Conservation (phyloP, 2,329 filamentous ascomycete genomes). For the Fusarium concolor region DNA sequence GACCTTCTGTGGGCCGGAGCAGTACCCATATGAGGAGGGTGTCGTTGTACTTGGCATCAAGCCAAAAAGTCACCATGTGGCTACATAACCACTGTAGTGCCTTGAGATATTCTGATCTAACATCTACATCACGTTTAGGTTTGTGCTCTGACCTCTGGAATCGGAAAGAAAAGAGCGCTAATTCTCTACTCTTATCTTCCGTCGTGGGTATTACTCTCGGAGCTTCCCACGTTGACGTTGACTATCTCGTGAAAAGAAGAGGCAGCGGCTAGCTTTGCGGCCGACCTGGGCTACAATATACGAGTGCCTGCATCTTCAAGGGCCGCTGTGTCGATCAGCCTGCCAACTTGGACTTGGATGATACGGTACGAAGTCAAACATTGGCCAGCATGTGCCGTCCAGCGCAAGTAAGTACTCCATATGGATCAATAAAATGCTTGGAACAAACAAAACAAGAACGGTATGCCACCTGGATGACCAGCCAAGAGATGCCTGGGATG, state of each 20-base stretch:
- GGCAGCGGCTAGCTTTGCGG: neutral
- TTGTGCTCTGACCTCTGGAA: constrained; percentile 34
- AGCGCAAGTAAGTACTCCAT: constrained; percentile 7
- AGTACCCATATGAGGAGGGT: constrained; percentile 25
- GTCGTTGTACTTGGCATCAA: constrained; percentile 33
- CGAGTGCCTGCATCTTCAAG: constrained; percentile 25
- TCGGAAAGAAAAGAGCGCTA: neutral
- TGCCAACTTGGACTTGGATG: constrained; percentile 13
- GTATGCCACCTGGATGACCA: constrained; percentile 1
- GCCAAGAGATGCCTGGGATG: constrained; percentile 22
- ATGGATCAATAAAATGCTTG: constrained; percentile 18
- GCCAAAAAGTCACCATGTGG: constrained; percentile 22
- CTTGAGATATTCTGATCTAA: constrained; percentile 14
- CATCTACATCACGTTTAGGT: constrained; percentile 27
- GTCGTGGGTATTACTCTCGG: neutral
- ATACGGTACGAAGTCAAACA: constrained; percentile 30
- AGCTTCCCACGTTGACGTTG: constrained; percentile 9
- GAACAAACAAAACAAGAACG: constrained; percentile 12
- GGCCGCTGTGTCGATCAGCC: constrained; percentile 24
- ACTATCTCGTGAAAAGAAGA: neutral
- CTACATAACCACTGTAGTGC: neutral
- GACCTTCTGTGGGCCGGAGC: constrained; percentile 18
- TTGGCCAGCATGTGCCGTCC: constrained; percentile 31
- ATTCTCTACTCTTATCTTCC: constrained; percentile 3
- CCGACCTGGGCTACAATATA: neutral